Evolutionary conservation across 768 basidiomycete genomes (phyloP), one percentile per base, ranked within the genome.

Genomic region (Phallus indusiatus): DNA sequence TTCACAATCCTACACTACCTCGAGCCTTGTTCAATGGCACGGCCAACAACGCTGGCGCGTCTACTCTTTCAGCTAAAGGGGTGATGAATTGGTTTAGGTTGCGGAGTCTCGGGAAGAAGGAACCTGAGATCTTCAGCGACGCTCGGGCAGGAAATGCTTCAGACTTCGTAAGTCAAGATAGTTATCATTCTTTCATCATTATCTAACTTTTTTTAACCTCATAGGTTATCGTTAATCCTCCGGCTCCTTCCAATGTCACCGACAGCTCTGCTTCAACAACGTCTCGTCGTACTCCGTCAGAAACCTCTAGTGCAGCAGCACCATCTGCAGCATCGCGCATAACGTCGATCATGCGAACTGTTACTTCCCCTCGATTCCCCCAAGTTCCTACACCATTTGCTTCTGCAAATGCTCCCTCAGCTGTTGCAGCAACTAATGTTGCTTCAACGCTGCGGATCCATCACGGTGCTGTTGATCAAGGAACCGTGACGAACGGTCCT

Each of bases 61-160:
- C 89, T 61, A 82, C 90, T n/a, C 85, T 80, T 72, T 89, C 94
- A 70, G 94, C 95, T 4, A 84, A 85, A 70, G 92, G 88, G 68
- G 96, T 99, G 55, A 98, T 98, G 95, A 86, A 94, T 64, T 99
- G 96, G 96, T 98, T 99, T 81, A 78, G 76, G 46, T 67, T 73
- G 34, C 75, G 75, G 62, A 73, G 72, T 46, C 60, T 72, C 21
- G 68, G 42, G 21, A 51, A 67, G 53, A 53, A 65, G 17, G 60
- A 56, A 54, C 46, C 47, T 7, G 54, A 61, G 48, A 52, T 28
- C 16, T 42, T 47, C 54, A n/a, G 42, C n/a, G 42, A 42, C 12
- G 42, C 14, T 42, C 42, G n/a, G 14, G 42, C 14, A 14, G 42
- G 42, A 42, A 11, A 4, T n/a, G 42, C 28, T 28, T 28, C 42